Evolutionary conservation across 352 stramenopile genomes (phyloP), one percentile per base, ranked within the genome.

Genomic region (Phytophthora hybrid): DNA sequence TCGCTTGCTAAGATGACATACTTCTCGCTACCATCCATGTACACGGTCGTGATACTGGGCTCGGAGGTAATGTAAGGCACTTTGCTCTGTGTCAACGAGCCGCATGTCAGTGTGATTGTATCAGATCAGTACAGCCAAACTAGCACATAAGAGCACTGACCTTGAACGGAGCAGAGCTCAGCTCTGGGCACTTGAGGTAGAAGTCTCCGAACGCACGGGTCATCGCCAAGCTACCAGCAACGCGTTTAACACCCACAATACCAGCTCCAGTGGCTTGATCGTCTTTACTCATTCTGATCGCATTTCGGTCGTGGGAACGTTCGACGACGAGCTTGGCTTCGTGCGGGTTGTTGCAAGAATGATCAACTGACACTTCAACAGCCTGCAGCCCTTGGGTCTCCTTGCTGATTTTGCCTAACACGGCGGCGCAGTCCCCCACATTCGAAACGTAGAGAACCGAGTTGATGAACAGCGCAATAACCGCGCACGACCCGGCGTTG

Each of bases 81-180:
- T 52, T 95, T 95, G 70, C 84, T 93, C 82, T 93, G 58, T 5
- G 47, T 58, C 18, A 5, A 66, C 51, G 31, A 44, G 51, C 10
- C 54, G 59, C 10, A 52, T 21, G 14, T 49, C 14, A 63, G 68
- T 13, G 59, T 63, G 34, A 26, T 26, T 26, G 23, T 26, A 26
- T 26, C 23, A n/a, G n/a, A n/a, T n/a, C n/a, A 63, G 39, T 23
- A 57, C 13, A 19, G 29, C 21, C 49, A 8, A 57, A 6, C 8
- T 34, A 19, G 3, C 44, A 52, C 4, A 60, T 11, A 13, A 39
- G 5, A 11, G 19, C n/a, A 63, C 26, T 13, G 44, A 91, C 81
- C 81, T 98, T 98, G 74, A 98, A 98, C 8, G 93, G 95, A 59
- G 89, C 83, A 13, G 93, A 96, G 52, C 90, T 97, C n/a, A 98